Evolutionary conservation across 768 basidiomycete species (phyloP).

Genomic region (Lactarius sanguifluus): DNA sequence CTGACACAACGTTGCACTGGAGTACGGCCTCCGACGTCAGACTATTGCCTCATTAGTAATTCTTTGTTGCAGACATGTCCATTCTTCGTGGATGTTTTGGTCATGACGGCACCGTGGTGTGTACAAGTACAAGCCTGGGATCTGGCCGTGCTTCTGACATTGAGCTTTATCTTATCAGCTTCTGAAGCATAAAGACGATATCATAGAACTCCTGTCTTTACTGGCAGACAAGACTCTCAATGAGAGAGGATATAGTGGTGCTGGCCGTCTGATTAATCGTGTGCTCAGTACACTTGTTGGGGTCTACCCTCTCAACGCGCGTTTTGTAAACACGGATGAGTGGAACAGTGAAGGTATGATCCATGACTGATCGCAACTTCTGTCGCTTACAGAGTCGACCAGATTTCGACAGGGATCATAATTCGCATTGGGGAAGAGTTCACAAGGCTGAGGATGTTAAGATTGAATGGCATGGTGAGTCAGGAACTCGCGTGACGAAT

Average conservation of each 20-base stretch:
- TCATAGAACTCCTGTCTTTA: constrained; percentile 60
- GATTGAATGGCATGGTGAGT: constrained; percentile 84
- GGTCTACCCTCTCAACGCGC: constrained; percentile 73
- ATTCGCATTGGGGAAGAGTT: constrained; percentile 74
- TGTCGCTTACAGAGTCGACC: constrained; percentile 6
- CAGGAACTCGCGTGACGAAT: neutral
- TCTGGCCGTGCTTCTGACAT: constrained; percentile 11
- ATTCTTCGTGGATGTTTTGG: constrained; percentile 83
- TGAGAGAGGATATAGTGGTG: constrained; percentile 84
- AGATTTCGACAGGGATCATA: constrained; percentile 67
- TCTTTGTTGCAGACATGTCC: constrained; percentile 59
- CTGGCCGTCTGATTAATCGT: constrained; percentile 74
- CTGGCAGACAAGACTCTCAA: constrained; percentile 80
- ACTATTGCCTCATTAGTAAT: constrained; percentile 6
- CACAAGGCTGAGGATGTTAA: constrained; percentile 77
- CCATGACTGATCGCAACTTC: too few relatives aligned
- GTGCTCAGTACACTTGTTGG: constrained; percentile 72
- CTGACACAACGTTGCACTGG: constrained; percentile 91
- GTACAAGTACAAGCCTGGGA: constrained; percentile 37
- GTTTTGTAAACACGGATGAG: constrained; percentile 79
- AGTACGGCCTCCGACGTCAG: constrained; percentile 49
- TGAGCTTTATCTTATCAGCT: constrained; percentile 44
- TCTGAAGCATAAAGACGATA: constrained; percentile 62
- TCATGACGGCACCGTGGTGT: constrained; percentile 63
- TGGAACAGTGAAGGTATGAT: constrained; percentile 73